These are phyloP conservation scores for Sporothrix inflata DNA, from an alignment of 2,329 filamentous ascomycete genomes.

Conservation along the genomic window DNA sequence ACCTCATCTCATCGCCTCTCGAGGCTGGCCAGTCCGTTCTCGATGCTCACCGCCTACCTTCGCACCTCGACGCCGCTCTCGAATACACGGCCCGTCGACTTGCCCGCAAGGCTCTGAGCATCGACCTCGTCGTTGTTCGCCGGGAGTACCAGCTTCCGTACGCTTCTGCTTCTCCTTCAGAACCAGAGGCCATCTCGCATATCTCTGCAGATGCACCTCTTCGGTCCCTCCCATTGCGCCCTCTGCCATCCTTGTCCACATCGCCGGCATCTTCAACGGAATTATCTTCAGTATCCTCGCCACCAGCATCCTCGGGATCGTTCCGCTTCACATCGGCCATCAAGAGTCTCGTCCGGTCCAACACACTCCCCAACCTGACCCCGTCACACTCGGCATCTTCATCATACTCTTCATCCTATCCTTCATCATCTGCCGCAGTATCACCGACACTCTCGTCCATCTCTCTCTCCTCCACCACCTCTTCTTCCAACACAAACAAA, in stretches of 20 bases:
- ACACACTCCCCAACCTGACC: conserved; percentile 36
- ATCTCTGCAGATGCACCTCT: background rate
- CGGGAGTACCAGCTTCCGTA: conserved; percentile 59
- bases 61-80: conserved; percentile 57
- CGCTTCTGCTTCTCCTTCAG: conserved; percentile 37
- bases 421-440: background rate
- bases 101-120: conserved; percentile 57
- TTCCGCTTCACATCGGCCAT: conserved; percentile 41
- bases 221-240: conserved; percentile 13
- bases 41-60: conserved; percentile 60
- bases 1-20: conserved; percentile 63
- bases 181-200: background rate
- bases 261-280: background rate
- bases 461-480: conserved; percentile 38
- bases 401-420: background rate
- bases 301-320: conserved; percentile 22
- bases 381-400: background rate
- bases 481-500: background rate
- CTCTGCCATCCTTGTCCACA: conserved; percentile 21
- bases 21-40: conserved; percentile 65
- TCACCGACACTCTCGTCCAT: conserved; percentile 28
- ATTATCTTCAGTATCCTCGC: background rate
- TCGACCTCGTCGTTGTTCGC: conserved; percentile 61
- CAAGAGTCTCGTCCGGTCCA: conserved; percentile 47
- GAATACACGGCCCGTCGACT: conserved; percentile 62